Evolutionary conservation across 306 rosid species (phyloP).

Genomic region (Vicia villosa): DNA sequence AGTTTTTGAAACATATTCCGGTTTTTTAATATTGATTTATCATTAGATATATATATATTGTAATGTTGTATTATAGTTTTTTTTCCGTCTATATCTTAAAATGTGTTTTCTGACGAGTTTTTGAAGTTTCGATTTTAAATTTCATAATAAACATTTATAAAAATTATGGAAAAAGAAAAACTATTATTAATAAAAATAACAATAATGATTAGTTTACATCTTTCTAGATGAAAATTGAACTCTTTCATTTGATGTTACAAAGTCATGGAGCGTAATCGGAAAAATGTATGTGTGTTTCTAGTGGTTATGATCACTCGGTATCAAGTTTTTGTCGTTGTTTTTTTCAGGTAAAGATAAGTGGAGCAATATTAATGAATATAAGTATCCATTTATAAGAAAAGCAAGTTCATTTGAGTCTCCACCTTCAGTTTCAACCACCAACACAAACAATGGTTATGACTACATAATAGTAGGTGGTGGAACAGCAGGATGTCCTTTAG

Average conservation of each 20-base stretch:
- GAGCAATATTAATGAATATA: background rate
- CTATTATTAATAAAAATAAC: background rate
- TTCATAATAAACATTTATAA: too few species aligned
- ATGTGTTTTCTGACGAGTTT: too few species aligned
- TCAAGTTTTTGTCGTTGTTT: too few species aligned
- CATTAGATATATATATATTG: too few species aligned
- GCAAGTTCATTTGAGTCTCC: slow-evolving; percentile 73
- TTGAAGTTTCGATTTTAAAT: too few species aligned
- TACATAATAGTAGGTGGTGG: slow-evolving; percentile 95
- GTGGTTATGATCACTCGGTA: too few species aligned
- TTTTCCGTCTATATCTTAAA: too few species aligned
- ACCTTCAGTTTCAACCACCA: slow-evolving; percentile 54
- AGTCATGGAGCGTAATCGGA: too few species aligned
- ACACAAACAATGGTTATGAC: slow-evolving; percentile 52
- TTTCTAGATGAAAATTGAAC: too few species aligned
- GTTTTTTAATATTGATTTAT: slow-evolving; percentile 7
- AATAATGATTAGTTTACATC: background rate
- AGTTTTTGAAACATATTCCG: background rate
- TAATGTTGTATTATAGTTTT: too few species aligned
- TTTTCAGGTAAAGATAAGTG: slow-evolving; percentile 29
- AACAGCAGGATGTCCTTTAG: slow-evolving; percentile 93
- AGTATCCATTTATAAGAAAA: slow-evolving; percentile 69
- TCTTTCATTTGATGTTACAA: too few species aligned
- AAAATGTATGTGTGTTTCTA: too few species aligned
- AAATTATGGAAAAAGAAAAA: background rate